A percentile compares a stretch with the other conserved stretches of the same genome.
These are phyloP conservation scores for Globisporangium nagaii DNA, from an alignment of 352 stramenopile species.

Conservation along the genomic window DNA sequence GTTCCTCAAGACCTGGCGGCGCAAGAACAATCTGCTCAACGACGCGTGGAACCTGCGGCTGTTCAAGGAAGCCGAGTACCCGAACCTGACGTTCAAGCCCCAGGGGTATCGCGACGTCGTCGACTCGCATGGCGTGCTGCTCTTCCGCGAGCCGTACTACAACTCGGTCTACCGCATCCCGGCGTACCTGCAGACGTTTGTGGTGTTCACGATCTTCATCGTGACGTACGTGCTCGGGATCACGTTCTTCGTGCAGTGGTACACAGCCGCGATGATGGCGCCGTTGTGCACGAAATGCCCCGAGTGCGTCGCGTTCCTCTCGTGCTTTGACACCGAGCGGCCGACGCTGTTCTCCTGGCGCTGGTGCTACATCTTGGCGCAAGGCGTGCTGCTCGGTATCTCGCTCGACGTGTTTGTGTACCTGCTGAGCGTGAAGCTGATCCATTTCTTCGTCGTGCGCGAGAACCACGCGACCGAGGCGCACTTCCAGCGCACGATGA, in stretches of 20 bases:
- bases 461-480: conserved; percentile 81
- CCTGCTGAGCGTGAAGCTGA: conserved; percentile 77
- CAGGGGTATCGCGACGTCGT: conserved; percentile 74
- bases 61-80: conserved; percentile 85
- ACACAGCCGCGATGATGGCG: conserved; percentile 83
- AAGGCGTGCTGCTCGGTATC: conserved; percentile 78
- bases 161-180: conserved; percentile 72
- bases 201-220: conserved; percentile 79
- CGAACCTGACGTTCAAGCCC: conserved; percentile 71
- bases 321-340: conserved; percentile 75
- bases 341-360: conserved; percentile 66
- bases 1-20: conserved; percentile 72
- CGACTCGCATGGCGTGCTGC: conserved; percentile 57
- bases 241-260: conserved; percentile 86
- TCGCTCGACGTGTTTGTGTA: conserved; percentile 85
- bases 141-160: conserved; percentile 84
- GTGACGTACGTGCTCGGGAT: conserved; percentile 73
- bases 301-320: conserved; percentile 66
- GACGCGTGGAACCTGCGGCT: conserved; percentile 79
- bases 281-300: conserved; percentile 73
- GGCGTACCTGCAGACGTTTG: conserved; percentile 73
- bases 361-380: conserved; percentile 81
- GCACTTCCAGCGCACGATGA: conserved; percentile 80
- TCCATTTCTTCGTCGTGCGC: conserved; percentile 73
- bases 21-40: conserved; percentile 78